Conservation (phyloP, 768 basidiomycete genomes). For the Termitomyces eurrhizus region DNA sequence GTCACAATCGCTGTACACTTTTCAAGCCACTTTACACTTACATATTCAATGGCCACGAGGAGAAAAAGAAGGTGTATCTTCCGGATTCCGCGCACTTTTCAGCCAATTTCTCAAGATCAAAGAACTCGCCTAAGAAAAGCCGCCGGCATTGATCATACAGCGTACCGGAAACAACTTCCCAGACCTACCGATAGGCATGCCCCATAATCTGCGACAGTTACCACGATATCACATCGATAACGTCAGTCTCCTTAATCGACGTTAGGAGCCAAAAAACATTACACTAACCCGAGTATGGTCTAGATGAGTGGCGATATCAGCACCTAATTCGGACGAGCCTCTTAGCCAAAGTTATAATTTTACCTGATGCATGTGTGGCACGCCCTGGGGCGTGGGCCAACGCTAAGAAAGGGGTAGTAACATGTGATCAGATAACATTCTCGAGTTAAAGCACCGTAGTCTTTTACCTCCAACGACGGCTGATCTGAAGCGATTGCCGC, state of each 20-base stretch:
- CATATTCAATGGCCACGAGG: slow-evolving; percentile 74
- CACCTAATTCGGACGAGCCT: background rate
- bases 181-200: slow-evolving; percentile 63
- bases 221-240: slow-evolving; percentile 10
- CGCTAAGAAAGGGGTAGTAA: slow-evolving; percentile 28
- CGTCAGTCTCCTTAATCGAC: slow-evolving; percentile 3
- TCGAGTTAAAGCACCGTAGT: background rate
- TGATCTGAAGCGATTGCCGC: slow-evolving; percentile 67
- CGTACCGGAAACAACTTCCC: slow-evolving; percentile 4
- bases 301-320: slow-evolving; percentile 19
- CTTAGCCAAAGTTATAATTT: slow-evolving; percentile 5
- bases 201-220: slow-evolving; percentile 55
- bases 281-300: slow-evolving; percentile 57
- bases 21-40: slow-evolving; percentile 26
- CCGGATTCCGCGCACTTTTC: slow-evolving; percentile 51
- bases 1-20: background rate
- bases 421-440: slow-evolving; percentile 2
- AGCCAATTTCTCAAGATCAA: slow-evolving; percentile 64
- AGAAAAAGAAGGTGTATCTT: slow-evolving; percentile 72
- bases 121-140: slow-evolving; percentile 52
- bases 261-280: background rate
- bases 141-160: background rate
- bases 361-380: slow-evolving; percentile 53
- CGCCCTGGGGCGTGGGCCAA: slow-evolving; percentile 48
- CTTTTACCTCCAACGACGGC: slow-evolving; percentile 56